Conservation (phyloP, 164 flowering plant species). For the Vitis rupestris region DNA sequence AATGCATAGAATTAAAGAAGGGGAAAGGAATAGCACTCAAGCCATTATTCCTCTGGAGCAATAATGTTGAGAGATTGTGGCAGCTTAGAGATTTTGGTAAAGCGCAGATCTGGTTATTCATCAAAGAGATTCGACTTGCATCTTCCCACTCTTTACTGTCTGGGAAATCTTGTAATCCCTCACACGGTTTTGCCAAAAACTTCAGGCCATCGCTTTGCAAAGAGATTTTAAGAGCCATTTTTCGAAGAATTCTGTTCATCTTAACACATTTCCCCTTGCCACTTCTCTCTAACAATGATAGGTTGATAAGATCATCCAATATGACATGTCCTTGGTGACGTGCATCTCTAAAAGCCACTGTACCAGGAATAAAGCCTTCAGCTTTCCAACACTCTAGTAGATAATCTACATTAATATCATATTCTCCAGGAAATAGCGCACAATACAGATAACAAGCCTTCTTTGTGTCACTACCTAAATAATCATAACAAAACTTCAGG, state of each 20-base stretch:
- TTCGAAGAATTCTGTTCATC: slow-evolving; percentile 1
- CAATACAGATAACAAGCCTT: slow-evolving; percentile 7
- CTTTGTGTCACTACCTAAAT: background rate
- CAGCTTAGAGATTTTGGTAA: background rate
- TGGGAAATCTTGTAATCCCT: background rate
- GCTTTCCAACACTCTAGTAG: slow-evolving; percentile 18
- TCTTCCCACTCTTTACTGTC: background rate
- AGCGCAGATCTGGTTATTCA: background rate
- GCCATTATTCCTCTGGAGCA: slow-evolving; percentile 7
- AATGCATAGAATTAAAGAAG: slow-evolving; percentile 17
- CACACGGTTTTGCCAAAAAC: background rate
- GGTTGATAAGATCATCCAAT: slow-evolving; percentile 5
- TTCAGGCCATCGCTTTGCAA: background rate
- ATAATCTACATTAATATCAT: background rate
- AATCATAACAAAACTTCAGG: slow-evolving; percentile 8
- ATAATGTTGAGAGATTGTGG: slow-evolving; percentile 4
- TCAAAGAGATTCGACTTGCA: slow-evolving; percentile 5
- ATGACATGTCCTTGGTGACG: background rate
- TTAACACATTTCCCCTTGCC: slow-evolving; percentile 1
- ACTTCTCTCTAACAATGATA: slow-evolving; percentile 8
- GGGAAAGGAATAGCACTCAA: slow-evolving; percentile 7
- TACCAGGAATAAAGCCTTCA: background rate
- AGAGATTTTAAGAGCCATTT: slow-evolving; percentile 4
- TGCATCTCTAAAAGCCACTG: background rate
- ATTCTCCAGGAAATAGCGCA: slow-evolving; percentile 9